Evolutionary conservation across 768 basidiomycete species (phyloP), one percentile per base, ranked within the genome.

Genomic region (Macrolepiota fuliginosa): DNA sequence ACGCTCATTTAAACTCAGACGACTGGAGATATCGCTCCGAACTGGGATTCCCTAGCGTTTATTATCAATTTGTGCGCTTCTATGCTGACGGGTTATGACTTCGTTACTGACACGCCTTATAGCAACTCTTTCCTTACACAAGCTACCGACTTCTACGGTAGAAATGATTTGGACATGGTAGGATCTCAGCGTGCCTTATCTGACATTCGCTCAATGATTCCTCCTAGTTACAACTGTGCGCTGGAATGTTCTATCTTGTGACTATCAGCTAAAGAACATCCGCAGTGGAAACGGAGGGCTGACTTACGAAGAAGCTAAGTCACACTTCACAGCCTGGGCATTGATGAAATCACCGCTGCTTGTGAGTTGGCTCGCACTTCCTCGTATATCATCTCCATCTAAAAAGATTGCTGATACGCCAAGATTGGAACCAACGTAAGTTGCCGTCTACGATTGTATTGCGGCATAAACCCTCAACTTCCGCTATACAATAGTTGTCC

Each of bases 251-350:
- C 40, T 37, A 35, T 54, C 6, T 46, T 22, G 22, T 17, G 12
- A 49, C 25, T 58, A 63, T 55, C 35, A n/a, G 52, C 51, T 47
- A 12, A 45, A 64, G 40, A 57, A 29, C 25, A 19, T 17, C 42
- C 22, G 25, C 13, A 88, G 86, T 29, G 88, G 88, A 32, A 88
- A 89, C 62, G 87, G 86, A 11, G 73, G 81, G 32, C 74, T 89
- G 46, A 81, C 83, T 0, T 81, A 77, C 66, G 85, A 89, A n/a
- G 88, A 89, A 72, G 73, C 79, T 32, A 88, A 88, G 70, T 80
- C 85, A 2, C 88, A 89, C 68, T 90, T 89, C 68, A 88, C 87
- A 0, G 85, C 84, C 0, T 89, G 87, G 88, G 85, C 85, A 29
- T 72, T 89, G 36, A 81, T 88, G 83, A 89, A 88, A 67, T 85